Percentiles rank a stretch among this genome's conserved stretches.
Evolutionary conservation across 108 stramenopile genomes (phyloP).

Genomic region (Conticribra guillardii): DNA sequence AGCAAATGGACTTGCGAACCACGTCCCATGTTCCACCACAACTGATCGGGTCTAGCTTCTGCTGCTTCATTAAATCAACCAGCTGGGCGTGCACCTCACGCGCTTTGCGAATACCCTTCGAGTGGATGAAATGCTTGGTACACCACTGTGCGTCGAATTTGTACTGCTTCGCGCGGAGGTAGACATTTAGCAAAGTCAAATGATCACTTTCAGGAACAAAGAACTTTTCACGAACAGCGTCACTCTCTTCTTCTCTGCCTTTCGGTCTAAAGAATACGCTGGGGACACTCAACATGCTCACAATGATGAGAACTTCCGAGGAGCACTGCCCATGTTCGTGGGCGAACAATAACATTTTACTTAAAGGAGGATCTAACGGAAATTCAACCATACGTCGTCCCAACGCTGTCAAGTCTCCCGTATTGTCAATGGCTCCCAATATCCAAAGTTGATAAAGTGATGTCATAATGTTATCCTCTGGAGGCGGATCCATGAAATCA

Average conservation of each 20-base stretch:
- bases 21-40: conserved; percentile 95
- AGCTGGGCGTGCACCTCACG: conserved; percentile 97
- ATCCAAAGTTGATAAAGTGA: conserved; percentile 98
- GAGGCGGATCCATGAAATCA: conserved; percentile 99
- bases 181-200: conserved; percentile 96
- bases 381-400: conserved; percentile 97
- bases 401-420: conserved; percentile 88
- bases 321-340: conserved; percentile 89
- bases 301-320: conserved; percentile 94
- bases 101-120: conserved; percentile 96
- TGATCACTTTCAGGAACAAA: conserved; percentile 99
- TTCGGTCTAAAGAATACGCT: conserved; percentile 96
- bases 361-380: conserved; percentile 95
- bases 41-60: conserved; percentile 79
- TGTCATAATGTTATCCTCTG: conserved; percentile 96
- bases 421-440: conserved; percentile 96
- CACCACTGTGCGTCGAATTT: conserved; percentile 95
- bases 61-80: conserved; percentile 96
- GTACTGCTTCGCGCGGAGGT: conserved; percentile 92
- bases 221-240: conserved; percentile 98
- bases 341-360: conserved; percentile 97
- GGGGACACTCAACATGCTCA: conserved; percentile 97
- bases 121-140: conserved; percentile 96
- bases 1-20: conserved; percentile 97
- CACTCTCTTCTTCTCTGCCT: conserved; percentile 98